phyloP scores from a whole-genome alignment of 2,329 filamentous ascomycete genomes.

The Microthyrium microscopicum region DNA sequence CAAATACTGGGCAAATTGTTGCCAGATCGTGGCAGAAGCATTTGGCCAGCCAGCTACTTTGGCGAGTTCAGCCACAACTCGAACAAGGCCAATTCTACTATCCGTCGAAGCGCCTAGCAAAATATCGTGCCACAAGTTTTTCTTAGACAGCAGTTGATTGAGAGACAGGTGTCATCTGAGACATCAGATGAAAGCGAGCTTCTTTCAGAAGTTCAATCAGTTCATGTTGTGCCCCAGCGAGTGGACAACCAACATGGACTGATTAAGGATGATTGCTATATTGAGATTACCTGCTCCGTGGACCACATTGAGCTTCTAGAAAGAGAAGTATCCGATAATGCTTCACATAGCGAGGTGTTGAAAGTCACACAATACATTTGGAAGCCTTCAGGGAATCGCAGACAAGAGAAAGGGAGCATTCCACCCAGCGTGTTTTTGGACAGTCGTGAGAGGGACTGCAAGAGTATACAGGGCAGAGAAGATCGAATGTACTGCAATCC shows the following conservation, averaged over 20 bases:
- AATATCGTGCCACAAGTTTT: conserved; percentile 5
- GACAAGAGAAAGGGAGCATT: background rate
- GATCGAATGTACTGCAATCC: conserved; percentile 1
- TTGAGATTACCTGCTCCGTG: background rate
- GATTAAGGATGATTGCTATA: background rate
- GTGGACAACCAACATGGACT: background rate
- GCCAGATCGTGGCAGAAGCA: conserved; percentile 11
- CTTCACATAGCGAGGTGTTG: background rate
- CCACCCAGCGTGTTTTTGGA: conserved; percentile 1
- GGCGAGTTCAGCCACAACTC: conserved; percentile 9
- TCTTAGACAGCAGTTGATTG: conserved; percentile 7
- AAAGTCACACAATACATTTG: background rate
- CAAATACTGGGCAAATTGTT: conserved; percentile 11
- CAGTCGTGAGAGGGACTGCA: conserved; percentile 1
- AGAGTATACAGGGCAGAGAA: background rate
- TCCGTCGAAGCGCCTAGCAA: background rate
- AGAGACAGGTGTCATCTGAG: conserved; percentile 10
- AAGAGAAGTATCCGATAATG: background rate
- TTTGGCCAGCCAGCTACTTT: conserved; percentile 12
- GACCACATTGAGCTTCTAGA: background rate
- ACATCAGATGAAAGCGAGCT: conserved; percentile 8
- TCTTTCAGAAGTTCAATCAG: conserved; percentile 8
- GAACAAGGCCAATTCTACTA: conserved; percentile 7
- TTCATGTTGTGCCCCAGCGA: conserved; percentile 5
- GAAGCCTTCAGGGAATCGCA: background rate